Base-by-base conservation (phyloP, 164 flowering plant genomes). In the Magnolia officinalis region DNA sequence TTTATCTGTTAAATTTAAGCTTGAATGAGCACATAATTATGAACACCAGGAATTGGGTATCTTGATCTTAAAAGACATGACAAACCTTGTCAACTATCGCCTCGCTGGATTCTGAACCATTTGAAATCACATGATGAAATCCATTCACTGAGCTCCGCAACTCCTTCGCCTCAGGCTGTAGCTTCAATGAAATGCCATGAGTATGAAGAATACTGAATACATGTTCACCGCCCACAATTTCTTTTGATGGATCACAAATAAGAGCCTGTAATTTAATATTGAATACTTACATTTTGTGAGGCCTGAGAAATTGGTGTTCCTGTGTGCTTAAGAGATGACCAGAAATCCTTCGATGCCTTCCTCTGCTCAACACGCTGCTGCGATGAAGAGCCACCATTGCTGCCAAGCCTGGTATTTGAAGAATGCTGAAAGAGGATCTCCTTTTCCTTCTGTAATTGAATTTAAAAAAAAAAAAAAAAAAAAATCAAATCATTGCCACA, bases 1-100 rank as follows among this genome's bases (percentile, higher is more conserved):
- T 78, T 82, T 71, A 83, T 75, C 87, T 87, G 82, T 75, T 16
- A 72, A 67, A 76, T 10, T 5, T 63, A 78, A 10, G 65, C n/a
- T 64, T 63, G 63, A 76, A 45, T 52, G 18, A 51, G 31, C 20
- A 5, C 50, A 63, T 14, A 61, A 37, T 55, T 11, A 63, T n/a
- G 5, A 18, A 8, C n/a, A 55, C 31, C 19, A 72, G 50, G 4
- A 52, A 58, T 11, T 72, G 18, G n/a, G 49, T 55, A 13, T 31
- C 31, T 14, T 14, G 11, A 52, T 14, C 45, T 6, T 72, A 24
- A 52, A 24, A 10, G 6, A 6, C 13, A 10, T 29, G 51, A 72
- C 68, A 37, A 29, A 83, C 82, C 83, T 82, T 77, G 77, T 83
- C 86, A 29, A 72, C 75, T 20, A 63, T 51, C 61, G 73, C 67